Evolutionary conservation across 495 filamentous ascomycete species (phyloP), one percentile per base, ranked within the genome.

Genomic region (Podospora pseudopauciseta): DNA sequence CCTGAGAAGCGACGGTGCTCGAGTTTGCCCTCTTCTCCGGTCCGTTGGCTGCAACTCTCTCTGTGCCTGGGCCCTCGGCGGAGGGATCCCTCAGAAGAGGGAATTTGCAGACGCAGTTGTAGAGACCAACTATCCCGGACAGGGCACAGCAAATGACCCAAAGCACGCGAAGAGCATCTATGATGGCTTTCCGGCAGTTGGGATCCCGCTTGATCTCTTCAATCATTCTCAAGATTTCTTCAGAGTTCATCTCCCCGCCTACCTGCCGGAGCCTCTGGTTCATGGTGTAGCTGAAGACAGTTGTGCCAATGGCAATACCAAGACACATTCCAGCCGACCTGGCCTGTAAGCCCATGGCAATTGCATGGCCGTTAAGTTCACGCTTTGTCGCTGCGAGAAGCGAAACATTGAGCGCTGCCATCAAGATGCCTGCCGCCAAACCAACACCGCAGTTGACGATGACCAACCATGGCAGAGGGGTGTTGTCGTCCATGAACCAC

Each of bases 201-300:
- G 64, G 67, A 56, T 74, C 67, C 9, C 63, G 20, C 49, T 70
- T 72, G 20, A 72, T 63, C 15, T 70, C 61, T 49, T 67, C 67
- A 20, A 74, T 68, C 18, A 71, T 44, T 26, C 58, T 54, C 18
- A 74, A 49, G 15, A 74, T 65, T 11, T 67, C 68, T 65, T 74
- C 68, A 44, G 72, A 55, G 44, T 66, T 67, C 63, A 74, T 65
- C 53, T 70, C 68, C 11, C 54, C 60, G 4, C 28, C 68, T 1
- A 68, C 54, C 6, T 53, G 30, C 4, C 60, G 60, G 19, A 90
- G 66, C 32, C 86, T 84, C 1, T 63, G 56, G 23, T 77, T 77
- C 78, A 90, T 84, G 39, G 80, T 80, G 58, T 89, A 89, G 73
- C 89, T 86, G 75, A 90, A 91, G 30, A 84, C 76, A 18, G 83